Conservation (phyloP, 192 early-diverging fungal species). For the Coemansia sp. region DNA sequence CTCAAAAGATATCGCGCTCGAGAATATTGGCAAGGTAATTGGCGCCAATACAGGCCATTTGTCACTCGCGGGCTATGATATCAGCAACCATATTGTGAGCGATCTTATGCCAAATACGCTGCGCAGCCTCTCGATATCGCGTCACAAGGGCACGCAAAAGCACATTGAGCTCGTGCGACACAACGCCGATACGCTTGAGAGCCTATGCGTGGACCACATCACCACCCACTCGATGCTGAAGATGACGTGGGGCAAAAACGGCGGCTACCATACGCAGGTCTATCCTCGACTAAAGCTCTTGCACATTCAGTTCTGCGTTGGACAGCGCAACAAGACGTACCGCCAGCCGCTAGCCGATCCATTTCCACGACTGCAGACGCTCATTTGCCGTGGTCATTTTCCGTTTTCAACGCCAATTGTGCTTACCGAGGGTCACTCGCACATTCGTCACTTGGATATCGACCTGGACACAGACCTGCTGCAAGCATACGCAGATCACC, state of each 20-base stretch:
- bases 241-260: conserved; percentile 1
- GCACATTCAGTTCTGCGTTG: conserved; percentile 2
- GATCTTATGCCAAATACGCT: conserved; percentile 1
- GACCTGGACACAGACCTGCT: conserved; percentile 10
- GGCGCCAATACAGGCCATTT: conserved; percentile 3
- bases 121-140: conserved; percentile 20
- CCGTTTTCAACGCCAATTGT: conserved; percentile 15
- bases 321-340: not conserved
- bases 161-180: conserved; percentile 24
- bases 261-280: conserved; percentile 4
- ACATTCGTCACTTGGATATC: conserved; percentile 16
- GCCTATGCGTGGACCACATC: conserved; percentile 3
- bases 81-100: conserved; percentile 6
- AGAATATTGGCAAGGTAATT: not conserved
- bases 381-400: conserved; percentile 14
- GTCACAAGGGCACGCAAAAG: conserved; percentile 9
- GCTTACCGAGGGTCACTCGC: conserved; percentile 1
- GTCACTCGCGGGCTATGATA: not conserved
- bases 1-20: not conserved
- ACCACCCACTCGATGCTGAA: conserved; percentile 13
- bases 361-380: conserved; percentile 22
- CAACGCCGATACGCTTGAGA: conserved; percentile 18
- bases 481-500: not conserved
- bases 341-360: conserved; percentile 7
- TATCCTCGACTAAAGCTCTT: conserved; percentile 26